Base-by-base conservation (phyloP, 2,329 filamentous ascomycete species). In the Thermoascus crustaceus region DNA sequence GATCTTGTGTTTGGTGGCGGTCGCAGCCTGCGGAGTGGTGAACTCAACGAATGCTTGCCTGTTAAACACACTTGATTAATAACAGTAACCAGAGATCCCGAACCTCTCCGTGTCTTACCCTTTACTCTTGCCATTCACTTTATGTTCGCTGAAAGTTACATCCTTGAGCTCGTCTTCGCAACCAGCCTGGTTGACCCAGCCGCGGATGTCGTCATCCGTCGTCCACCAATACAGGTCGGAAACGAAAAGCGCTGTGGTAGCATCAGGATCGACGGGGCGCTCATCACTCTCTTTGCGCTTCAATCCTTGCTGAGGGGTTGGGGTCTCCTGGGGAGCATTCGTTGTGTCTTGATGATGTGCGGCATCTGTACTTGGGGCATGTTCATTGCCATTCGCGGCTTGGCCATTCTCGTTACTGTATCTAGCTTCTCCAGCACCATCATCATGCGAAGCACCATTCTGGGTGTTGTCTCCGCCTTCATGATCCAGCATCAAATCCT, bases 91-190 rank as follows among this genome's bases (percentile, higher is more conserved):
- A 20, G 16, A 7, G 7, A 11, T 31, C 16, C 8, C 16, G 19
- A 17, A 21, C 13, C 14, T 31, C 10, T 13, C 62, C n/a, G n/a
- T n/a, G n/a, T n/a, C 78, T 45, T 72, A 94, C 88, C 91, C 89
- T 68, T 96, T 95, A 64, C 86, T 94, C 67, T 98, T 98, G 49
- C 91, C 91, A 49, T 98, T 98, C 31, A 96, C 88, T 59, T 98
- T 98, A 64, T 96, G 91, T 60, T 98, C 91, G 52, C 86, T 95
- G 60, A 96, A 98, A 0, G 88, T 94, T 34, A 98, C 78, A 42
- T 96, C 91, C 52, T 85, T 87, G 11, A 96, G 67, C 52, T 94
- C 85, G 30, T 80, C 74, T 58, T 96, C 91, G 48, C 78, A 85
- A 2, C 75, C 76, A n/a, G 82, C 85, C 45, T 84, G 74, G 46